Conservation (phyloP, 163 green algal species). For the Scenedesmus sp. region DNA sequence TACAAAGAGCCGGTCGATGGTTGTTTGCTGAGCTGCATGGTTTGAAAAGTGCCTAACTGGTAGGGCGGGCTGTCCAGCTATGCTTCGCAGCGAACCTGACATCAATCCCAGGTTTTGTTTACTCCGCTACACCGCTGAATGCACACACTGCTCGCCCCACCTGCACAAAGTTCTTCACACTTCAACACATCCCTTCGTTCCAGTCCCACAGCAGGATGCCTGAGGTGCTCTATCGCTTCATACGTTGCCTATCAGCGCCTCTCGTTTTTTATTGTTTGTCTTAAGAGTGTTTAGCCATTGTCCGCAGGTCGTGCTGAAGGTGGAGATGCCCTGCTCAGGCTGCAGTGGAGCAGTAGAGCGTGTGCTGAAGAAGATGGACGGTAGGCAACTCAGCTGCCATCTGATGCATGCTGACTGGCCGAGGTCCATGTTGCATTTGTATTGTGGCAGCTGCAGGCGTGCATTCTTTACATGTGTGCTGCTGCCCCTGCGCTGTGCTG, state of each 20-base stretch:
- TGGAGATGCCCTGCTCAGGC: conserved; percentile 70
- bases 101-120: neutral
- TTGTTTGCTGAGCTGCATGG: neutral
- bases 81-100: neutral
- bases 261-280: neutral
- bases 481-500: neutral
- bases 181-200: neutral
- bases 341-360: conserved; percentile 57
- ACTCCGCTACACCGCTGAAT: neutral
- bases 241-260: neutral
- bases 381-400: conserved; percentile 37
- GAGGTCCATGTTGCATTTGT: neutral
- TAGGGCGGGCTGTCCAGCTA: conserved; percentile 3
- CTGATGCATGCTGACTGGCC: neutral
- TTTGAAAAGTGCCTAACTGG: neutral
- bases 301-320: conserved; percentile 67
- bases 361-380: conserved; percentile 62
- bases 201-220: neutral
- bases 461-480: neutral
- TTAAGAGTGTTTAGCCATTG: neutral
- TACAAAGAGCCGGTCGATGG: too few species aligned
- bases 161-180: neutral
- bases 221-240: neutral
- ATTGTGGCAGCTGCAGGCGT: neutral
- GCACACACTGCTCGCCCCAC: neutral